Base-by-base conservation (phyloP, 345 rosid species). In the Kandelia obovata region DNA sequence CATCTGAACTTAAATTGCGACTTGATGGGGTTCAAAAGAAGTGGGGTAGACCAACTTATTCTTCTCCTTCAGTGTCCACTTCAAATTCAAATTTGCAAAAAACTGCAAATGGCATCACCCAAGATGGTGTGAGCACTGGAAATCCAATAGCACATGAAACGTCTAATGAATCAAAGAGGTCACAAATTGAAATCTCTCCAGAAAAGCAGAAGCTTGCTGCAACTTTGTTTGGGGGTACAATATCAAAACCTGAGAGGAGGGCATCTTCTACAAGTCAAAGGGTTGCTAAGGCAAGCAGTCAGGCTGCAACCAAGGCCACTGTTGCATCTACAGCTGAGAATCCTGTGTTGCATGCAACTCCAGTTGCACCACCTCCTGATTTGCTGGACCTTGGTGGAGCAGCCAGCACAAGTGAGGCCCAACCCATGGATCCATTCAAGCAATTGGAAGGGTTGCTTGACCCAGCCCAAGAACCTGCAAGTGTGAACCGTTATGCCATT, bases 151-250 rank as follows among this genome's bases (percentile, higher is more conserved):
- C 82, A 34, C 83, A 73, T 61, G 89, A 84, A 75, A 74, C 72
- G 20, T 55, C 73, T 52, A 81, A 84, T 30, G 90, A 87, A 70
- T 77, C 87, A 60, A 88, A 77, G 86, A 91, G 81, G 77, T 80
- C 87, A 0, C 79, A 82, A 69, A 79, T 79, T 73, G 97, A 89
- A 77, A 72, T 90, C 27, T 79, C 91, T 64, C 82, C 87, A 19
- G 98, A 92, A 79, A 95, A 92, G 80, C 96, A 95, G 88, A 92
- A 87, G 83, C 98, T 95, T n/a, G 99, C 97, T 64, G 99, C 98
- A 58, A 92, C 98, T 47, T 72, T 95, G 66, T 95, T 95, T 76
- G 99, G 99, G 58, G 84, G 91, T 43, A 13, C 49, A 71, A 79
- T 92, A 62, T 83, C 91, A 11, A 89, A 84, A 78, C 39, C 79